Percentiles rank a stretch among this genome's conserved stretches.
phyloP scores from a whole-genome alignment of 441 rosid genomes.

The Erodium trifolium region DNA sequence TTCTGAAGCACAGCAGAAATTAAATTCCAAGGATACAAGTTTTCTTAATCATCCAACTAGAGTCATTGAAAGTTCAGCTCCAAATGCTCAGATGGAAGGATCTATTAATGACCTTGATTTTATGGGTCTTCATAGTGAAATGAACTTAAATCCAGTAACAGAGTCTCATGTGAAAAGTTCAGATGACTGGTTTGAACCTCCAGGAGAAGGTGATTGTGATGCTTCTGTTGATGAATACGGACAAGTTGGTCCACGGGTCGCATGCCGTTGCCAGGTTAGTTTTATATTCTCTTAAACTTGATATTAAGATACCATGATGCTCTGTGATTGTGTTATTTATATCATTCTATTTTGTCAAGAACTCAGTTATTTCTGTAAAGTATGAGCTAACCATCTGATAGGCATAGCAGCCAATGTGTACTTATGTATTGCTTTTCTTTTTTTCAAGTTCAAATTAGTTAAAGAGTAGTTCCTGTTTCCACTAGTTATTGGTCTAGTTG shows the following conservation, averaged over 20 bases:
- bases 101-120: slow-evolving; percentile 22
- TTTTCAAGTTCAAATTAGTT: neutral
- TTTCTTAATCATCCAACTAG: slow-evolving; percentile 13
- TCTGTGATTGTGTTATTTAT: neutral
- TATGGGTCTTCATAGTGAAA: slow-evolving; percentile 19
- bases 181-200: slow-evolving; percentile 30
- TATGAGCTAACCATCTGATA: neutral
- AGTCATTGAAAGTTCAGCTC: slow-evolving; percentile 31
- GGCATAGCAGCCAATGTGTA: neutral
- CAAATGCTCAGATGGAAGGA: slow-evolving; percentile 20
- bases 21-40: slow-evolving; percentile 30
- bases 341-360: slow-evolving; percentile 1
- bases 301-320: neutral
- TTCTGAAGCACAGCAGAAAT: slow-evolving; percentile 35
- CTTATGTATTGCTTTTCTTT: neutral
- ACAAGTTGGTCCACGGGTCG: slow-evolving; percentile 39
- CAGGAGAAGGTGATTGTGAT: slow-evolving; percentile 27
- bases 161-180: slow-evolving; percentile 7
- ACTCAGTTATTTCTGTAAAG: neutral
- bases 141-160: slow-evolving; percentile 15
- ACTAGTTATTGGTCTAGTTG: neutral
- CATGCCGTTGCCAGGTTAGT: slow-evolving; percentile 53
- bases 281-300: neutral
- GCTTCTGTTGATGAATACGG: slow-evolving; percentile 22
- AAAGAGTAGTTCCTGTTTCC: neutral